A percentile compares a stretch with the other conserved stretches of the same genome.
Conservation (phyloP, 73 alveolate genomes). For the Blepharisma japonicum region DNA sequence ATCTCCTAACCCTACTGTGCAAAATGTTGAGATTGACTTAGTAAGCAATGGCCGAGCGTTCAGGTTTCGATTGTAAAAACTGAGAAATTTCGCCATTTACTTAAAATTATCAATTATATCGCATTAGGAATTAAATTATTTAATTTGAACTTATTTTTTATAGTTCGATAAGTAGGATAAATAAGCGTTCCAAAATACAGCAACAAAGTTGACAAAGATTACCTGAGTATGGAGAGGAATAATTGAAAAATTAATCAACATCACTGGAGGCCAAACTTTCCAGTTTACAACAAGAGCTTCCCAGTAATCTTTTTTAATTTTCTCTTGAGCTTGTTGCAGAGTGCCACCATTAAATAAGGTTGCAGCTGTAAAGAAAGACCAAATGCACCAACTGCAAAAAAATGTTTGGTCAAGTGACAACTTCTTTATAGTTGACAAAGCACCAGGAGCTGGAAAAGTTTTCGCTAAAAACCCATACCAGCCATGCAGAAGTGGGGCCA, state of each 20-base stretch:
- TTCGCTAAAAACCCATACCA: conserved; percentile 10
- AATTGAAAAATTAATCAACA: neutral
- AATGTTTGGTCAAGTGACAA: neutral
- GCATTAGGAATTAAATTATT: too few species aligned
- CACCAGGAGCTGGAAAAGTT: neutral
- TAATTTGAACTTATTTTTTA: neutral
- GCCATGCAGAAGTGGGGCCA: conserved; percentile 1
- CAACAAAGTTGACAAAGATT: neutral
- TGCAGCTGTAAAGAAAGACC: neutral
- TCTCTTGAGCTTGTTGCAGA: neutral
- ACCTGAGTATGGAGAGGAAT: conserved; percentile 5
- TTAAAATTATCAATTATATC: too few species aligned
- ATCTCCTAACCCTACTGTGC: neutral
- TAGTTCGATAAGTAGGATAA: neutral
- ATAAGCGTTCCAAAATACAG: neutral
- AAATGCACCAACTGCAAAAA: neutral
- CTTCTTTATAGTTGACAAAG: neutral
- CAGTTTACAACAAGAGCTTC: conserved; percentile 4
- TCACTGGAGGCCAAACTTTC: conserved; percentile 4
- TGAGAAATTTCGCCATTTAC: neutral
- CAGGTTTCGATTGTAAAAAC: neutral
- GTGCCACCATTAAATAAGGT: conserved; percentile 10
- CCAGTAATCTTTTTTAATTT: neutral
- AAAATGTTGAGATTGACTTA: neutral
- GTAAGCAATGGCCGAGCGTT: conserved; percentile 15